Evolutionary conservation across 2,329 filamentous ascomycete species (phyloP).

Genomic region (Emericellopsis atlantica): DNA sequence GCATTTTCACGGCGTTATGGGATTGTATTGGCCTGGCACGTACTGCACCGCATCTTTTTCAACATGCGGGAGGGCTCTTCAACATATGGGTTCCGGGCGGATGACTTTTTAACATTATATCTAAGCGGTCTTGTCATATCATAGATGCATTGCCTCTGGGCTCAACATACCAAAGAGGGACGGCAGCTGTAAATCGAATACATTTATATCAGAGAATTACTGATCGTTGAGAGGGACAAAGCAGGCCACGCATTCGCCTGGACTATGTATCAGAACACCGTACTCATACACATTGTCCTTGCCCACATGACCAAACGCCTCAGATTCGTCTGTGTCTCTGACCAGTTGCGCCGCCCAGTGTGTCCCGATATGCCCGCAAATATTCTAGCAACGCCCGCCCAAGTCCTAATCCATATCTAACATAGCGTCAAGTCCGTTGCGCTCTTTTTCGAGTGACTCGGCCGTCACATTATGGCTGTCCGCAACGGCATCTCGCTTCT

Average conservation of each 20-base stretch:
- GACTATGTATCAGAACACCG: too few relatives aligned
- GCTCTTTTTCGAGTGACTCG: conserved; percentile 29
- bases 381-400: neutral
- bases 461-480: conserved; percentile 21
- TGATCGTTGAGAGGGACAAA: too few relatives aligned
- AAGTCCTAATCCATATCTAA: conserved; percentile 25
- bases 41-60: neutral
- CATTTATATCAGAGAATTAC: too few relatives aligned
- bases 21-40: neutral
- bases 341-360: neutral
- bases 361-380: conserved; percentile 1
- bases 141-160: conserved; percentile 1
- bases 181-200: too few relatives aligned
- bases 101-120: conserved; percentile 3
- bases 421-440: conserved; percentile 32
- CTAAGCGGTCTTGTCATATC: neutral
- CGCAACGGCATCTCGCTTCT: conserved; percentile 17
- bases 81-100: neutral
- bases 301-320: too few relatives aligned
- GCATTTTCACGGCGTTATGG: neutral
- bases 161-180: conserved; percentile 1
- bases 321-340: neutral
- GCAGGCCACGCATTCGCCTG: too few relatives aligned
- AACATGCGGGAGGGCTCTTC: neutral
- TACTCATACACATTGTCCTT: too few relatives aligned